These are phyloP conservation scores for Speleostelium caveatum DNA, from an alignment of 78 protist species.

Conservation along the genomic window DNA sequence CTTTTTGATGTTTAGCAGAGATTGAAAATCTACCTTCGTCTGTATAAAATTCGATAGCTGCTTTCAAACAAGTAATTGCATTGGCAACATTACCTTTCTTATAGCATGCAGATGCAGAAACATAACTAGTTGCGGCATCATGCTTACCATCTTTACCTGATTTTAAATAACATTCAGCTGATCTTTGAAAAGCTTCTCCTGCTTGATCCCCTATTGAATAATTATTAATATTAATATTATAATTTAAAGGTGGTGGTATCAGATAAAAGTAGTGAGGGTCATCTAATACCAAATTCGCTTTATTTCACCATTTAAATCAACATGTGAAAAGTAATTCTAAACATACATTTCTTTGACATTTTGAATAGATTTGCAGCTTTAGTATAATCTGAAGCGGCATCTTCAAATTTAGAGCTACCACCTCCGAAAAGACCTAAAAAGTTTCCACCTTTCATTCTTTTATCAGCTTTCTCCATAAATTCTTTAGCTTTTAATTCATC, in stretches of 20 bases:
- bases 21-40: constrained; percentile 77
- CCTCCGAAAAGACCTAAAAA: constrained; percentile 39
- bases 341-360: constrained; percentile 75
- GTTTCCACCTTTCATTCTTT: constrained; percentile 50
- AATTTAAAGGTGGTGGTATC: not conserved
- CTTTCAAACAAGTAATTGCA: constrained; percentile 62
- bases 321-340: not conserved
- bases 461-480: constrained; percentile 83
- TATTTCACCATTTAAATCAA: not conserved
- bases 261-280: not conserved
- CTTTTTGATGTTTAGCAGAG: constrained; percentile 89
- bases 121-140: constrained; percentile 82
- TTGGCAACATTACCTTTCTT: constrained; percentile 59
- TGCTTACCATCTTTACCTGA: constrained; percentile 42
- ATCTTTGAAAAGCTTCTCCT: constrained; percentile 69
- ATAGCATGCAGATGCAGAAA: constrained; percentile 80
- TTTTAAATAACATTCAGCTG: constrained; percentile 77
- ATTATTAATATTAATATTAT: not conserved
- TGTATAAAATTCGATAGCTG: constrained; percentile 74
- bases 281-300: not conserved
- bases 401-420: constrained; percentile 72
- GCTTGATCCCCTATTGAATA: constrained; percentile 84
- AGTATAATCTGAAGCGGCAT: constrained; percentile 80
- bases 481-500: constrained; percentile 80
- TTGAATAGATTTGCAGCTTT: constrained; percentile 81